These are phyloP conservation scores for Arthrobotrys sphaeroides DNA, from an alignment of 2,329 filamentous ascomycete species.

Conservation along the genomic window DNA sequence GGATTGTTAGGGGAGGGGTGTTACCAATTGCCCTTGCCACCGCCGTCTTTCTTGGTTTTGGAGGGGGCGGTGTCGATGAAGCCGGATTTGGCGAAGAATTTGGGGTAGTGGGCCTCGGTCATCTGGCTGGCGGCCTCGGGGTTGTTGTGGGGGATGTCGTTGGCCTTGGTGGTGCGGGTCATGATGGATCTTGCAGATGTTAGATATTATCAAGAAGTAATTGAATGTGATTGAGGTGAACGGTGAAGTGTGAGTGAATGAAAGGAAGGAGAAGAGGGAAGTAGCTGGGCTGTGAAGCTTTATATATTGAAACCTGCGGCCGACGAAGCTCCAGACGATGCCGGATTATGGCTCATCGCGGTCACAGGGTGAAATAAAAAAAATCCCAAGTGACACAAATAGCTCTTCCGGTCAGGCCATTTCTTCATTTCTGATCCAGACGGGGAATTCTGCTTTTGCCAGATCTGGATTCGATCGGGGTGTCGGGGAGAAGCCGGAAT, in stretches of 20 bases:
- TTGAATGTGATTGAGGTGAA: background rate
- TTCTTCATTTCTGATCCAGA: too few species aligned
- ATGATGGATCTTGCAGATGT: constrained; percentile 61
- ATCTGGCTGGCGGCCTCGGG: constrained; percentile 76
- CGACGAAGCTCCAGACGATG: background rate
- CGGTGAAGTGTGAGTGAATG: background rate
- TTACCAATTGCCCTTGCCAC: constrained; percentile 93
- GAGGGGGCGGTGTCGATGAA: constrained; percentile 83
- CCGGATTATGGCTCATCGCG: constrained; percentile 18
- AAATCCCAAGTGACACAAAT: constrained; percentile 7
- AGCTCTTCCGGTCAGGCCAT: background rate
- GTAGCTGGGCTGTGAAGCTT: background rate
- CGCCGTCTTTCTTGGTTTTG: constrained; percentile 96
- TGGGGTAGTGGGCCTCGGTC: constrained; percentile 79
- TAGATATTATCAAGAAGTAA: background rate
- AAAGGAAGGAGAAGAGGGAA: background rate
- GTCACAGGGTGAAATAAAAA: constrained; percentile 15
- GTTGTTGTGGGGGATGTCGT: constrained; percentile 81
- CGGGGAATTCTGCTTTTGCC: background rate
- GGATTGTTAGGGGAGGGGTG: background rate
- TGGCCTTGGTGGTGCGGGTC: constrained; percentile 97
- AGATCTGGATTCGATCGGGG: background rate
- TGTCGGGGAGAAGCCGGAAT: constrained; percentile 25
- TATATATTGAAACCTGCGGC: background rate
- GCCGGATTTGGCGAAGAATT: constrained; percentile 91